Conservation (phyloP, 1,284 basidiomycete genomes). For the Marasmius sp. region DNA sequence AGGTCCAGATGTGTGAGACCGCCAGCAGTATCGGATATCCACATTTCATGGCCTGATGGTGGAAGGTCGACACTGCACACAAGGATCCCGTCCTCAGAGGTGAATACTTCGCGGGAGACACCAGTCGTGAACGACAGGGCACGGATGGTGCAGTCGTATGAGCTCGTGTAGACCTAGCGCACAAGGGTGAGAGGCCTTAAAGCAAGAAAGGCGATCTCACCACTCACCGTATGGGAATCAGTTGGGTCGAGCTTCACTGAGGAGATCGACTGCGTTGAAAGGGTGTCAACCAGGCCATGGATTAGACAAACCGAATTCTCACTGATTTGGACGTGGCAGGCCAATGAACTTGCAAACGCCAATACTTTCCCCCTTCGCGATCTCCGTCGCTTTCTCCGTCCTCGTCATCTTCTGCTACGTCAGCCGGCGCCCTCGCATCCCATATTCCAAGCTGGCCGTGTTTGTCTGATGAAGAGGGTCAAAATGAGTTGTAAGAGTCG, state of each 20-base stretch:
- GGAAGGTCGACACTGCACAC: constrained; percentile 68
- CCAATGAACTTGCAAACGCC: constrained; percentile 81
- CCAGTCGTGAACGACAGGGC: constrained; percentile 67
- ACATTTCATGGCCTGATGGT: constrained; percentile 70
- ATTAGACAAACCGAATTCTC: not conserved
- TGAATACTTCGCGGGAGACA: constrained; percentile 64
- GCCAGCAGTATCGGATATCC: constrained; percentile 72
- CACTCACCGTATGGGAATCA: constrained; percentile 65
- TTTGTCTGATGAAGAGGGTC: constrained; percentile 51
- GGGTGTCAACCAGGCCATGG: not conserved
- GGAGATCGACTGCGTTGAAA: constrained; percentile 54
- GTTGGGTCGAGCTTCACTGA: constrained; percentile 71
- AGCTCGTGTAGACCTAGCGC: constrained; percentile 67
- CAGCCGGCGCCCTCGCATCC: constrained; percentile 70
- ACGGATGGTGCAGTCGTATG: constrained; percentile 79
- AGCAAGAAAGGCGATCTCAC: constrained; percentile 18
- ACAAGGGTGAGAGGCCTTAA: not conserved
- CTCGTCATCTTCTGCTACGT: constrained; percentile 61
- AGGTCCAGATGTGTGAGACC: constrained; percentile 73
- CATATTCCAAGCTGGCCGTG: constrained; percentile 78
- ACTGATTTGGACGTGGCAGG: constrained; percentile 69
- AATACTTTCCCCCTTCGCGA: constrained; percentile 68
- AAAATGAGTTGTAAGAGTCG: not conserved
- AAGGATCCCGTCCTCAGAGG: constrained; percentile 51
- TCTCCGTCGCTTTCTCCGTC: constrained; percentile 41